phyloP scores from a whole-genome alignment of 208 protist genomes.

The Acanthamoeba healyi region DNA sequence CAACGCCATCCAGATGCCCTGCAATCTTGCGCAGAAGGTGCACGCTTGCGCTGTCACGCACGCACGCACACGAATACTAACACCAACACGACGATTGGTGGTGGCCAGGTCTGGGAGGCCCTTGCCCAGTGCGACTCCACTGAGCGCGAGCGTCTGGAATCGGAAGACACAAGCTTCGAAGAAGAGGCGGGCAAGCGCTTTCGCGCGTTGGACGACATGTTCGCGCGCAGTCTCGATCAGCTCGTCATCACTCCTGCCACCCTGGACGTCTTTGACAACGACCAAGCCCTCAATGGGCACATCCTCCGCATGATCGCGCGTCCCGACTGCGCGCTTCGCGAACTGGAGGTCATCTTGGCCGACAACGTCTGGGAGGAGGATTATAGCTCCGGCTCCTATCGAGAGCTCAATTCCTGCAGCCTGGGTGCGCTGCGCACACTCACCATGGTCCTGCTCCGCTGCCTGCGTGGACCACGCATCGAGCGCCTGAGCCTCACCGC shows the following conservation, averaged over 20 bases:
- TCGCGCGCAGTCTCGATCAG: background rate
- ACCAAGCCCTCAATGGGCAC: background rate
- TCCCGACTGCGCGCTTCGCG: background rate
- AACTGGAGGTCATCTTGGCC: constrained; percentile 9
- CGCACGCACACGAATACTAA: background rate
- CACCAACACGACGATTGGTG: background rate
- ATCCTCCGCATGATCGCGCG: background rate
- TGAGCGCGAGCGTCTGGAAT: background rate
- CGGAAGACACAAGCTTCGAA: background rate
- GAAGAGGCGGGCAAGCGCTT: background rate
- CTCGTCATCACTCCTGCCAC: background rate
- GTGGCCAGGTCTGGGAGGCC: background rate
- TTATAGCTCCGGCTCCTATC: too few relatives aligned
- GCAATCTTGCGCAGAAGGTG: background rate
- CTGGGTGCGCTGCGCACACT: background rate
- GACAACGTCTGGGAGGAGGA: background rate
- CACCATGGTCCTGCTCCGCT: constrained; percentile 32
- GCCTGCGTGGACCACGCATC: background rate
- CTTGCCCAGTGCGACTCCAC: background rate
- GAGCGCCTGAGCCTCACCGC: background rate
- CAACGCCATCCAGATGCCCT: background rate
- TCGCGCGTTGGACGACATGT: background rate
- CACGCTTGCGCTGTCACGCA: background rate
- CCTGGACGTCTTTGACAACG: background rate
- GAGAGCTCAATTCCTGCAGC: too few relatives aligned